Evolutionary conservation across 306 rosid genomes (phyloP).

Genomic region (Ochetophila trinervis): DNA sequence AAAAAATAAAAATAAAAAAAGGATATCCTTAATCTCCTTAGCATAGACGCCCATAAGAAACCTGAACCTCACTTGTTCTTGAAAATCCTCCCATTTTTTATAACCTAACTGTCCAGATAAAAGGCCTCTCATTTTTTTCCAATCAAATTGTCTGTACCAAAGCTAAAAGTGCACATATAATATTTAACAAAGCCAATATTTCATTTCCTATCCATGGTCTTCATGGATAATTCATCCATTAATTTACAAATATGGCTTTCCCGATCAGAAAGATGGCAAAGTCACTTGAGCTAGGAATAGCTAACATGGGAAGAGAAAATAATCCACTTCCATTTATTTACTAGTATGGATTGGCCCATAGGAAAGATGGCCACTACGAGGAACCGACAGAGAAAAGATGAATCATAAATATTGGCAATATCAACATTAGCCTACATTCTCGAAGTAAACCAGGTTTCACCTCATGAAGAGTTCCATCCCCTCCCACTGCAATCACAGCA

Average conservation of each 20-base stretch:
- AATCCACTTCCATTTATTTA: neutral
- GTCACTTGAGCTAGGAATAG: no score
- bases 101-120: no score
- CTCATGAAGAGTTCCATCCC: constrained; percentile 99
- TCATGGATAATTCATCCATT: neutral
- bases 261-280: neutral
- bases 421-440: neutral
- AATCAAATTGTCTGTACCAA: no score
- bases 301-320: neutral
- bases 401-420: neutral
- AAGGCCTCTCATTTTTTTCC: no score
- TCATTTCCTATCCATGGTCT: neutral
- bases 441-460: constrained; percentile 31
- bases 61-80: no score
- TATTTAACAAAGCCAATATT: no score
- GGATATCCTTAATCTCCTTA: no score
- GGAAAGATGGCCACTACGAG: neutral
- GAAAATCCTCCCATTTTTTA: no score
- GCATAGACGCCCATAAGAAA: no score
- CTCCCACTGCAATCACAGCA: constrained; percentile 93
- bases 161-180: no score
- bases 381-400: neutral
- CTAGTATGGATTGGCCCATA: neutral
- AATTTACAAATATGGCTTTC: neutral
- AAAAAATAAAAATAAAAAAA: no score